Conservation (phyloP, 805 yeast genomes). For the Metschnikowia koreensis region DNA sequence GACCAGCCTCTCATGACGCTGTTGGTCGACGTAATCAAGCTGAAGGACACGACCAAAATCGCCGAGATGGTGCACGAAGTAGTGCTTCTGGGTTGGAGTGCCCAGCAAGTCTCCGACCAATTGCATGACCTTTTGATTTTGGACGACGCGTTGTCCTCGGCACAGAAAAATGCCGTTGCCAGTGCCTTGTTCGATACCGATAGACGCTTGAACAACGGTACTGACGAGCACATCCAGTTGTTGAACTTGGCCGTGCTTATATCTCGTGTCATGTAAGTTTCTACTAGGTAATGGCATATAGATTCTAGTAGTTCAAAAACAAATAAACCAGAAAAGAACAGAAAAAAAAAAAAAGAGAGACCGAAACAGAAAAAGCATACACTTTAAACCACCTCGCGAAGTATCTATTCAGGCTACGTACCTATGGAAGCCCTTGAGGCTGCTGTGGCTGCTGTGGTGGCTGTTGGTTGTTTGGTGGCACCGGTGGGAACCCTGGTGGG, state of each 20-base stretch:
- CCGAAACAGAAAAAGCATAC: too few species aligned
- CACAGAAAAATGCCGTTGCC: constrained; percentile 65
- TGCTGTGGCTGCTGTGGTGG: constrained; percentile 12
- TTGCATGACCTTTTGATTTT: constrained; percentile 65
- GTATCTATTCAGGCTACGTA: background rate
- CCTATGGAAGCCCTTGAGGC: constrained; percentile 14
- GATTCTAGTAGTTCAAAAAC: background rate
- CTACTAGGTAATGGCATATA: background rate
- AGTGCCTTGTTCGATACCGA: constrained; percentile 71
- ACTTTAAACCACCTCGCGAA: too few species aligned
- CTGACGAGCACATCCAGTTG: constrained; percentile 84
- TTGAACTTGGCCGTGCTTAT: constrained; percentile 53
- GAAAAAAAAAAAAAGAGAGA: too few species aligned
- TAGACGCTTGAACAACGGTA: constrained; percentile 71
- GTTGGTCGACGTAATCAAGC: constrained; percentile 35
- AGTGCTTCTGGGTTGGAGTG: constrained; percentile 74
- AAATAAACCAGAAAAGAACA: too few species aligned
- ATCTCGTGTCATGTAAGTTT: constrained; percentile 10
- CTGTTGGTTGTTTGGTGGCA: constrained; percentile 7
- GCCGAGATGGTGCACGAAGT: constrained; percentile 48
- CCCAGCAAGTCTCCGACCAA: constrained; percentile 66
- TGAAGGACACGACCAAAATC: constrained; percentile 30
- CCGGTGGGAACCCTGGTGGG: constrained; percentile 12
- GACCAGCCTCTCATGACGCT: constrained; percentile 47
- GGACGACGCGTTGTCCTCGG: constrained; percentile 48